phyloP scores from a whole-genome alignment of 352 stramenopile genomes.

The Pythium chondricola region DNA sequence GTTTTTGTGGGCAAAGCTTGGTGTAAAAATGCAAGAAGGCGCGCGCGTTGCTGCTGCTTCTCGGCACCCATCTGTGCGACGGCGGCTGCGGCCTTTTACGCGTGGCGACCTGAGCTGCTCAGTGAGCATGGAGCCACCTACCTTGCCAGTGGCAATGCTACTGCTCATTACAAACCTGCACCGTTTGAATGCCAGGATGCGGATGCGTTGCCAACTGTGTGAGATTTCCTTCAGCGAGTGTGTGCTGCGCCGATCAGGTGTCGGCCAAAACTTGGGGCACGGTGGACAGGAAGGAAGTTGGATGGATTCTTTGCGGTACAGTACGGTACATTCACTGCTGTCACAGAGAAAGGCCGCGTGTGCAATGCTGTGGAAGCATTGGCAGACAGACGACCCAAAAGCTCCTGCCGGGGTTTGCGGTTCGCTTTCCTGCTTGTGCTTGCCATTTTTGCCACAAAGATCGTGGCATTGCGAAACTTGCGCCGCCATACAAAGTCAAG shows the following conservation, averaged over 20 bases:
- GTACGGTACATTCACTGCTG: background rate
- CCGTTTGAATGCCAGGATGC: too few relatives aligned
- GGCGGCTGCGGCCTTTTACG: too few relatives aligned
- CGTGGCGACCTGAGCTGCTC: too few relatives aligned
- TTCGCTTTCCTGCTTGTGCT: background rate
- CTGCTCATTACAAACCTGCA: background rate
- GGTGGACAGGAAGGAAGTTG: background rate
- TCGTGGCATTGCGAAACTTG: constrained; percentile 21
- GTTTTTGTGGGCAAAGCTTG: too few relatives aligned
- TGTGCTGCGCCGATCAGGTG: background rate
- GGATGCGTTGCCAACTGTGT: too few relatives aligned
- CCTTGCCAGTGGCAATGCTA: background rate
- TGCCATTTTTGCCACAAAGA: constrained; percentile 3
- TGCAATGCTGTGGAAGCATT: constrained; percentile 9
- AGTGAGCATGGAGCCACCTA: too few relatives aligned
- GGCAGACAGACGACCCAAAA: constrained; percentile 20
- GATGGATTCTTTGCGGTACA: background rate
- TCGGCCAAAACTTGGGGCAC: too few relatives aligned
- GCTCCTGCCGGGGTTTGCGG: background rate
- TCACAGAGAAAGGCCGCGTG: constrained; percentile 10
- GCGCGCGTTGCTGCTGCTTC: constrained; percentile 2
- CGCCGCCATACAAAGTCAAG: background rate
- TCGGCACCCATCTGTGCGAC: constrained; percentile 1
- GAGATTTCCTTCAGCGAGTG: background rate
- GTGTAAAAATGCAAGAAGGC: too few relatives aligned